Conservation (phyloP, 805 yeast genomes). For the Suhomyces prunicola region DNA sequence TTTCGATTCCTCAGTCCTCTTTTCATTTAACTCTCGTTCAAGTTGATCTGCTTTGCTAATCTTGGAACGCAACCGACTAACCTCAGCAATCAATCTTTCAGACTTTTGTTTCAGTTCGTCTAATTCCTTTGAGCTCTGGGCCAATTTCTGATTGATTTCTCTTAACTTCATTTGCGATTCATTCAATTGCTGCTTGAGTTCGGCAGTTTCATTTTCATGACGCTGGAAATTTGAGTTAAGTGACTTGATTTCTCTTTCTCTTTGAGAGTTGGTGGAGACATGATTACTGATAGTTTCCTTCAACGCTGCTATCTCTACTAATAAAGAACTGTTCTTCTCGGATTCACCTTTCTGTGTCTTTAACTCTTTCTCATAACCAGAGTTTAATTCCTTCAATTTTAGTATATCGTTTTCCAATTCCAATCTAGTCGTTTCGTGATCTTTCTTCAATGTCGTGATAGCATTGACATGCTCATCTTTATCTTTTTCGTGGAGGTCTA, state of each 20-base stretch:
- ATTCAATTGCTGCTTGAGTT: constrained; percentile 13
- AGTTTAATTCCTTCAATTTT: constrained; percentile 8
- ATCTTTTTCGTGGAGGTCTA: constrained; percentile 7
- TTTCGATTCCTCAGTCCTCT: constrained; percentile 2
- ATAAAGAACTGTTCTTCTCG: constrained; percentile 10
- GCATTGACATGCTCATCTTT: constrained; percentile 8
- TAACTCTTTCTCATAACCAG: constrained; percentile 9
- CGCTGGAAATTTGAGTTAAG: constrained; percentile 10
- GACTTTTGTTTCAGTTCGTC: constrained; percentile 12
- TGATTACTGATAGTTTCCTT: constrained; percentile 11
- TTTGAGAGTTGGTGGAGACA: constrained; percentile 5
- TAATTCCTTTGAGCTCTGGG: constrained; percentile 19
- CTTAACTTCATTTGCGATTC: constrained; percentile 13
- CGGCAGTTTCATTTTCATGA: constrained; percentile 10
- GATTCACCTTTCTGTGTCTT: constrained; percentile 5
- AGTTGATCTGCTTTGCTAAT: constrained; percentile 4
- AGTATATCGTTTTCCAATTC: constrained; percentile 5
- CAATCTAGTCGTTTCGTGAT: constrained; percentile 6
- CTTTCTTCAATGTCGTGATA: constrained; percentile 8
- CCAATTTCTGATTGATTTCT: constrained; percentile 14
- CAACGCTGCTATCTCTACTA: constrained; percentile 10
- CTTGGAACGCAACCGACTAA: constrained; percentile 8
- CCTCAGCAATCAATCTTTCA: constrained; percentile 12
- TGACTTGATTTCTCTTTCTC: constrained; percentile 13
- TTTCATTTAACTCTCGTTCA: constrained; percentile 6